A percentile compares a stretch with the other conserved stretches of the same genome.
phyloP scores from a whole-genome alignment of 2,329 filamentous ascomycete species.

The Elsinoe ampelina region DNA sequence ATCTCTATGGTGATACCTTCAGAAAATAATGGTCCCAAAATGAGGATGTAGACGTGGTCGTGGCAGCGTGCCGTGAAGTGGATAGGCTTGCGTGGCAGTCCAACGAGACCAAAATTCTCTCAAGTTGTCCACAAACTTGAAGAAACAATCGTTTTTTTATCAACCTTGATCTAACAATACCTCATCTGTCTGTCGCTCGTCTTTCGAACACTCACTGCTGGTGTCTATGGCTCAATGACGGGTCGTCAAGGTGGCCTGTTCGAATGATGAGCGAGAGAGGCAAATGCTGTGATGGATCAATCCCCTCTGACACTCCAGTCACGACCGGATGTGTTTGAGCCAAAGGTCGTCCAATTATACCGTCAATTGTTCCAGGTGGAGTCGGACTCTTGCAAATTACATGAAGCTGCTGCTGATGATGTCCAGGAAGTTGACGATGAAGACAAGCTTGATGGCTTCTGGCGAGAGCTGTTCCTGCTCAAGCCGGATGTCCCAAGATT shows the following conservation, averaged over 20 bases:
- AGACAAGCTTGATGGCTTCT: conserved; percentile 81
- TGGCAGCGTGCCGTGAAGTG: not conserved
- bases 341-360: conserved; percentile 88
- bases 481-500: conserved; percentile 66
- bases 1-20: too few relatives aligned
- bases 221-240: too few relatives aligned
- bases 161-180: too few relatives aligned
- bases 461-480: conserved; percentile 90
- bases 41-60: not conserved
- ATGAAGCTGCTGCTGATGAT: conserved; percentile 4
- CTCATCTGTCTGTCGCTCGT: too few relatives aligned
- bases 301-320: conserved; percentile 91
- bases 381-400: not conserved
- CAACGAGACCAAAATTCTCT: not conserved
- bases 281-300: conserved; percentile 55
- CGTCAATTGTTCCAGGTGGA: conserved; percentile 62
- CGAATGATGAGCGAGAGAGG: not conserved
- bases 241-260: not conserved
- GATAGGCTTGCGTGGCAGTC: not conserved
- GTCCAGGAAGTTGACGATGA: conserved; percentile 50
- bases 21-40: too few relatives aligned
- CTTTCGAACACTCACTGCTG: too few relatives aligned
- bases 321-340: conserved; percentile 82
- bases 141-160: not conserved
- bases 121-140: too few relatives aligned